Base-by-base conservation (phyloP, 768 basidiomycete genomes). In the Hygrophoropsis aurantiaca region DNA sequence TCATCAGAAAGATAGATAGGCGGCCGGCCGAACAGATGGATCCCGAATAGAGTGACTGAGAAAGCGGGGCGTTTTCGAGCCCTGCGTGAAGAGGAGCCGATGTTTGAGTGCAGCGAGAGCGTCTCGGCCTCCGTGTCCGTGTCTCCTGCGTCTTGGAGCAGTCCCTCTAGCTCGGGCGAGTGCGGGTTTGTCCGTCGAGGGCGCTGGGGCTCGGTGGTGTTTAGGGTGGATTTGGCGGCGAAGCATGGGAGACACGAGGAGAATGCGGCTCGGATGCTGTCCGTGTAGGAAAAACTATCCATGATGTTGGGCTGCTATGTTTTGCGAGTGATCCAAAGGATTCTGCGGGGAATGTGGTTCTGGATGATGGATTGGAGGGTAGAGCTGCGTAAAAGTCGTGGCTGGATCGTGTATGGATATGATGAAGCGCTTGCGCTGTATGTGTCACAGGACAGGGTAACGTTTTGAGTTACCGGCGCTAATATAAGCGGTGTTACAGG, bases 101-200 rank as follows among this genome's bases (percentile, higher is more conserved):
- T 62, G 55, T 84, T 82, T 6, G 86, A 84, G 61, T 87, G 84
- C 33, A 86, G 58, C 1, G 84, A 87, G 42, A 86, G 72, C 18
- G 75, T 74, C 57, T 84, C 82, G 6, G 73, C 80, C 43, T 87
- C 85, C 7, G 69, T 67, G 50, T 79, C 79, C n/a, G 68, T 70
- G 40, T 66, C 64, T 36, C 51, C 52, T 23, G 75, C 47, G 59
- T 77, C 75, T 1, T 57, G 71, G n/a, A 80, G 69, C 40, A 80
- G 71, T 27, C 75, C 67, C 39, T 80, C 74, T 51, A 80, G 75
- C 55, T 78, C 75, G 56, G 68, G 60, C 40, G 58, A 46, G 5
- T 60, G 53, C 21, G 52, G 38, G n/a, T n/a, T n/a, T n/a, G 7
- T 13, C 20, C 56, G 46, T 10, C 52, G 60, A 1, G 70, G 53